A percentile compares a stretch with the other conserved stretches of the same genome.
phyloP scores from a whole-genome alignment of 108 stramenopile genomes.

The Skeletonema potamos region DNA sequence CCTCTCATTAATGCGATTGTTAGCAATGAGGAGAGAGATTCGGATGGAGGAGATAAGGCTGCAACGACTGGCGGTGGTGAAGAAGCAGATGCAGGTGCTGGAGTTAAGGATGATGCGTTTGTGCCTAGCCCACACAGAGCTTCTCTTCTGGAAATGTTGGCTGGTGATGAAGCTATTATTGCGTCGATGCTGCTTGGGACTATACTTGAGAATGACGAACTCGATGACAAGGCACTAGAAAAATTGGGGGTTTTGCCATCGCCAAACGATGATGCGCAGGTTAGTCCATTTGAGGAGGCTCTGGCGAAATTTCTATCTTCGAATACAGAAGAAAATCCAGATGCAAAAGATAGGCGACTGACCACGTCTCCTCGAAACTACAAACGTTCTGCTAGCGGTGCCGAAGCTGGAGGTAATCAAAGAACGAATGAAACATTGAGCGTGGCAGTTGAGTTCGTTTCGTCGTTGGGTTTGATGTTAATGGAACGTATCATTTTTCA shows the following conservation, averaged over 20 bases:
- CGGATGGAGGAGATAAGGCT: slow-evolving; percentile 6
- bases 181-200: slow-evolving; percentile 66
- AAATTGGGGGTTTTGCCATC: slow-evolving; percentile 51
- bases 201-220: slow-evolving; percentile 57
- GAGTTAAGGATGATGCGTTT: not conserved
- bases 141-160: slow-evolving; percentile 37
- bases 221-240: slow-evolving; percentile 55
- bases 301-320: slow-evolving; percentile 43
- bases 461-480: slow-evolving; percentile 45
- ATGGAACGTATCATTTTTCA: slow-evolving; percentile 38
- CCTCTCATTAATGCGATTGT: not conserved
- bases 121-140: slow-evolving; percentile 24
- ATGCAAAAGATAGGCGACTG: not conserved
- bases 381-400: not conserved
- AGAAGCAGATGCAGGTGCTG: slow-evolving; percentile 9
- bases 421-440: not conserved
- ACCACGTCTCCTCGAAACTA: not conserved
- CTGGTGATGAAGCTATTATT: slow-evolving; percentile 43
- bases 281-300: slow-evolving; percentile 51
- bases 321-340: not conserved
- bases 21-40: slow-evolving; percentile 9
- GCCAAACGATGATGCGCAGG: slow-evolving; percentile 11
- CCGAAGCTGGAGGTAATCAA: not conserved
- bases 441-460: slow-evolving; percentile 23
- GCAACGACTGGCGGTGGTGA: slow-evolving; percentile 9